Percentiles rank a stretch among this genome's conserved stretches.
These are phyloP conservation scores for Phytophthora pisi DNA, from an alignment of 352 stramenopile species.

Conservation along the genomic window DNA sequence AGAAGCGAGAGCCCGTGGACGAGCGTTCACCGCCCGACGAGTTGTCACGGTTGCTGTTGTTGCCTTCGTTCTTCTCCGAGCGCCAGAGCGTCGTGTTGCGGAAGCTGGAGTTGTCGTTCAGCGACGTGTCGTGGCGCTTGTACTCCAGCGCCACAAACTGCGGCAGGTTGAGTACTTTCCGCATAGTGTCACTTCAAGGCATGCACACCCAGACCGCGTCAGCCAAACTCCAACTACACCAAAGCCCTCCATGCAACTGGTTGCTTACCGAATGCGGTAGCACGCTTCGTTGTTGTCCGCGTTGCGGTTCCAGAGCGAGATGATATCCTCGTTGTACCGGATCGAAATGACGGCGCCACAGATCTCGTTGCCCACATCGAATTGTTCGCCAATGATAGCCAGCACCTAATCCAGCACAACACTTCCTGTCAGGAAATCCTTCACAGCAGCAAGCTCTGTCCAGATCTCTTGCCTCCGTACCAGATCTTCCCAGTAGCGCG, in stretches of 20 bases:
- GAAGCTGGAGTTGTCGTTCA: constrained; percentile 84
- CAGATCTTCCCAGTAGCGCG: constrained; percentile 93
- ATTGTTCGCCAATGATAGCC: constrained; percentile 94
- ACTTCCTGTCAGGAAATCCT: constrained; percentile 6
- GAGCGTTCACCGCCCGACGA: constrained; percentile 27
- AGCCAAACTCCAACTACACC: neutral
- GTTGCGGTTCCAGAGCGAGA: constrained; percentile 95
- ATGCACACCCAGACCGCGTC: neutral
- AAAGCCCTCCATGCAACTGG: no score
- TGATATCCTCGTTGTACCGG: constrained; percentile 94
- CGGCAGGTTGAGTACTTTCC: constrained; percentile 90
- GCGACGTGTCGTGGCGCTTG: constrained; percentile 88
- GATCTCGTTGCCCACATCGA: constrained; percentile 94
- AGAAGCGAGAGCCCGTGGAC: constrained; percentile 52
- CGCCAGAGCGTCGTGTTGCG: constrained; percentile 84
- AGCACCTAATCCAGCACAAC: constrained; percentile 56
- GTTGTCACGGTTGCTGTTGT: constrained; percentile 35
- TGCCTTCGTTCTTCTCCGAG: constrained; percentile 54
- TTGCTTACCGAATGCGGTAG: constrained; percentile 74
- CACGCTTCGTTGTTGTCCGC: constrained; percentile 92
- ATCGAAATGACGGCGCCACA: constrained; percentile 92
- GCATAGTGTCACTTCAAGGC: constrained; percentile 79
- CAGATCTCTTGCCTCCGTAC: constrained; percentile 34
- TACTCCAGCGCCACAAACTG: constrained; percentile 93
- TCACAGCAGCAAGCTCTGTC: neutral